Conservation (phyloP, 176 grass and related monocot genomes). For the Paspalum vaginatum region DNA sequence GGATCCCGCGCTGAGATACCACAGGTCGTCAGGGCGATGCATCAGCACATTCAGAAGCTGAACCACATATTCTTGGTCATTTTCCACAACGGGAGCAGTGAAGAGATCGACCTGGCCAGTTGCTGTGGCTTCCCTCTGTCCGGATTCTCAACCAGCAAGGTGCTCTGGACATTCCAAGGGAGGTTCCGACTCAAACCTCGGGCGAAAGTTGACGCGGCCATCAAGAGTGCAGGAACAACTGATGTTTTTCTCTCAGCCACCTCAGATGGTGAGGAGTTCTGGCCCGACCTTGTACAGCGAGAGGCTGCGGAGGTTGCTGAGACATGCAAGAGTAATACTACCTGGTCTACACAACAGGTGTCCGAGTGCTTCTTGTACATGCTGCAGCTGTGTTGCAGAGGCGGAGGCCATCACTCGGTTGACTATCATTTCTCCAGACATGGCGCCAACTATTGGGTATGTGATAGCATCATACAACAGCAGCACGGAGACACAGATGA, state of each 20-base stretch:
- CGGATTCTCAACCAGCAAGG: background rate
- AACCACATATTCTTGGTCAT: background rate
- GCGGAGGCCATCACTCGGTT: background rate
- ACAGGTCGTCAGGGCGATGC: background rate
- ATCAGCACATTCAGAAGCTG: background rate
- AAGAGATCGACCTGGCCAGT: background rate
- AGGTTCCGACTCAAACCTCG: background rate
- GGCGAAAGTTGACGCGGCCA: background rate
- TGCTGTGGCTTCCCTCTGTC: background rate
- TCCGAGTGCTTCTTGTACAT: background rate
- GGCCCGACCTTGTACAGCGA: background rate
- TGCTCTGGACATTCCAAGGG: constrained; percentile 22
- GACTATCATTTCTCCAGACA: background rate
- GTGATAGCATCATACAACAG: background rate
- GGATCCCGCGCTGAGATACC: background rate
- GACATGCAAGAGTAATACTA: background rate
- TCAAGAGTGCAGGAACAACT: background rate
- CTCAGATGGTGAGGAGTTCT: background rate
- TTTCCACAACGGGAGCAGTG: constrained; percentile 11
- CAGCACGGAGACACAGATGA: background rate
- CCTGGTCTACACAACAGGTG: background rate
- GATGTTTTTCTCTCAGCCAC: background rate
- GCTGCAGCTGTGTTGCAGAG: background rate
- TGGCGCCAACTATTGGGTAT: background rate
- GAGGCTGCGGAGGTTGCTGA: background rate